Conservation (phyloP, 805 yeast genomes). For the Saccharomycopsis amapae region DNA sequence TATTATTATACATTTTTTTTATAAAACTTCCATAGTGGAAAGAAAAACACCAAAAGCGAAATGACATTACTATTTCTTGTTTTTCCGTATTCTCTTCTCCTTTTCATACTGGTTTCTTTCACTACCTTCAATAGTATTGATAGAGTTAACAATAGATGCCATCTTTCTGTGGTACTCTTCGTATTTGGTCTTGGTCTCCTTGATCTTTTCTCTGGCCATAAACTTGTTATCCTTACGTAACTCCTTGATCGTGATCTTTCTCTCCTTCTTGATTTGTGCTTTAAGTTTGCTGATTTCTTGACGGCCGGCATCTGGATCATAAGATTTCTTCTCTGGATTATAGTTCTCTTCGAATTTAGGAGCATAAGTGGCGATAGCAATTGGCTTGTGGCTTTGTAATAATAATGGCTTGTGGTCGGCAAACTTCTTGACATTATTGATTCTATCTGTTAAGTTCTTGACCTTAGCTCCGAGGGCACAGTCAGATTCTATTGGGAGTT, state of each 20-base stretch:
- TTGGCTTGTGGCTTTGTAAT: conserved; percentile 75
- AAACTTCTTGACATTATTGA: conserved; percentile 44
- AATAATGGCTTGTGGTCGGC: conserved; percentile 61
- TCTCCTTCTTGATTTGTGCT: conserved; percentile 84
- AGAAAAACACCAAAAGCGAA: too few species aligned
- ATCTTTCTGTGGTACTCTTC: conserved; percentile 82
- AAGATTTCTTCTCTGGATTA: conserved; percentile 91
- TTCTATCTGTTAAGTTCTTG: conserved; percentile 34
- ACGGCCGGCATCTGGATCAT: conserved; percentile 74
- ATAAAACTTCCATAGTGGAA: too few species aligned
- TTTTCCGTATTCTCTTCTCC: conserved; percentile 63
- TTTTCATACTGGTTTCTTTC: conserved; percentile 89
- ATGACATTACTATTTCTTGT: too few species aligned
- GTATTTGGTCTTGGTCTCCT: conserved; percentile 67
- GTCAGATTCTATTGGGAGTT: conserved; percentile 32
- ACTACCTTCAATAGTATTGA: conserved; percentile 91
- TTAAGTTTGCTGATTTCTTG: conserved; percentile 78
- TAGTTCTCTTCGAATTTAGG: conserved; percentile 95
- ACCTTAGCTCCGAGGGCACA: conserved; percentile 27
- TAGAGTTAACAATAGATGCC: conserved; percentile 78
- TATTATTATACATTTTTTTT: too few species aligned
- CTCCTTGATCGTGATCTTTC: conserved; percentile 81
- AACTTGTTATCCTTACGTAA: conserved; percentile 84
- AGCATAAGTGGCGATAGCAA: conserved; percentile 75
- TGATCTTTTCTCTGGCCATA: conserved; percentile 77